Base-by-base conservation (phyloP, 192 early-diverging fungal genomes). In the Coemansia nantahalensis region DNA sequence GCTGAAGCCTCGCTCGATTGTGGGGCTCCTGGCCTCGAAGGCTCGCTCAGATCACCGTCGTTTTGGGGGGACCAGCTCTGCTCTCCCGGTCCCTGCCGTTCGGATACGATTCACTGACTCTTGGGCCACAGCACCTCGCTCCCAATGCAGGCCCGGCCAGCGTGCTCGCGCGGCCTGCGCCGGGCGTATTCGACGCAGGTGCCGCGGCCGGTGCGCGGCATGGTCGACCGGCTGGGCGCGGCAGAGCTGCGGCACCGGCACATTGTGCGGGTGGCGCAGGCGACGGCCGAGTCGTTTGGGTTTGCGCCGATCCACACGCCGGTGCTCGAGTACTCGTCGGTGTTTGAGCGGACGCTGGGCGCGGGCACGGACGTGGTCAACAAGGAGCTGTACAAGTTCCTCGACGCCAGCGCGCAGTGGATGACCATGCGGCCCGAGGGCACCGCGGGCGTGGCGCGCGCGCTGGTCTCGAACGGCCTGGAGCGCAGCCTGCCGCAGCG, bases 371-470 rank as follows among this genome's bases (percentile, higher is more conserved):
- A 87, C 58, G 82, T 87, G 2, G 77, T 87, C 5, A 81, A 83
- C 15, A 87, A 87, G 38, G 86, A 87, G 54, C 54, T 87, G 21
- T 87, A 84, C 65, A 81, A 65, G 30, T 85, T 87, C 43, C 63
- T 67, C 9, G 83, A 84, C 60, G 79, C 81, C 39, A 77, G 81
- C 40, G 61, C 69, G 15, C 45, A 78, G 8, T 62, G 72, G 48
- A 65, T 87, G 65, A 82, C 82, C 0, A 74, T 87, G 80, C 80
- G 84, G 5, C 86, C 86, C 0, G 86, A 87, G 39, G 86, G 84
- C 14, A 87, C 86, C 2, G 86, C 86, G 5, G 56, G 55, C 7
- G 62, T 69, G 1, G 56, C 63, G 10, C 51, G 70, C 5, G 70
- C 77, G 0, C 39, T 73, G 19, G 47, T 72, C 3, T 59, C 79